Evolutionary conservation across 2,329 filamentous ascomycete genomes (phyloP), one percentile per base, ranked within the genome.

Genomic region (Leptographium lundbergii): DNA sequence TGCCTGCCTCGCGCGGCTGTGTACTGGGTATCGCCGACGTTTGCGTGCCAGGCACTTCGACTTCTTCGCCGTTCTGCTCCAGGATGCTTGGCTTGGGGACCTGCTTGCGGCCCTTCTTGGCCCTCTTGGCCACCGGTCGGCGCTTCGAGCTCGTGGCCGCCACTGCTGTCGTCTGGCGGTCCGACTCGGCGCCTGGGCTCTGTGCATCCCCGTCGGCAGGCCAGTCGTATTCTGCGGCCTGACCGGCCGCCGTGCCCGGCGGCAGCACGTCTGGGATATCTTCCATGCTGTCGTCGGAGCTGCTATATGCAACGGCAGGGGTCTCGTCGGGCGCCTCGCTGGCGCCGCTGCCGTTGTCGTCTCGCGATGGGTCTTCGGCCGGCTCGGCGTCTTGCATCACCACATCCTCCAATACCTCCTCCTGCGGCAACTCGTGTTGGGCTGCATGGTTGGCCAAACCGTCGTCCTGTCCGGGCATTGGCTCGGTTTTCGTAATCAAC

Each of bases 261-360:
- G 55, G 55, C 25, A 48, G 42, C 27, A 34, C 13, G 1, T 36
- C 22, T 4, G 56, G 56, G 5, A 57, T 57, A 17, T 57, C 56
- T 1, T 57, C 56, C 48, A 53, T 27, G 48, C 56, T 57, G 32
- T 57, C 56, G 34, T 57, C 56, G 3, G 48, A 52, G 47, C 47
- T 51, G 56, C 22, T 34, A 4, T 27, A 13, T 2, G 9, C 9
- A 13, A 6, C 34, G 27, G 34, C 47, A 1, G 29, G 9, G 27
- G n/a, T 11, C 10, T 50, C 19, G 19, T 10, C 9, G 3, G 42
- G 4, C 11, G 17, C 34, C 6, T 42, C 19, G 7, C 25, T 25
- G 32, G 32, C 29, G 9, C 22, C 22, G 50, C 27, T 7, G 42
- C 42, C 17, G 42, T 7, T 45, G 42, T 45, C 19, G 19, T 45